Evolutionary conservation across 2,329 filamentous ascomycete genomes (phyloP).

Genomic region (Rugonectria rugulosa): DNA sequence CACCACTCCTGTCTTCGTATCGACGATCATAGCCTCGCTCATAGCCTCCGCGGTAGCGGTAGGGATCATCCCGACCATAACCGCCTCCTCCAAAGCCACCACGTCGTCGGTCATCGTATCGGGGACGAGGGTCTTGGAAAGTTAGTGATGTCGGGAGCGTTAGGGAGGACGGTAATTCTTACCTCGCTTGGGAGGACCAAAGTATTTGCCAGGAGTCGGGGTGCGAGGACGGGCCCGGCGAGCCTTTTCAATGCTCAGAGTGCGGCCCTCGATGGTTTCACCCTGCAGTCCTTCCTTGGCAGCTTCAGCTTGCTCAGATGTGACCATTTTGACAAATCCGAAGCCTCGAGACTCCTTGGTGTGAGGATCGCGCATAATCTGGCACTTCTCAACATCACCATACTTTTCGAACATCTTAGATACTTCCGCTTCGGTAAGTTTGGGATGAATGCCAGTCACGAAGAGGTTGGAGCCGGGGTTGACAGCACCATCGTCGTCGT

Average conservation of each 20-base stretch:
- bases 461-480: slow-evolving; percentile 99
- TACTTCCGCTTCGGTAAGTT: slow-evolving; percentile 87
- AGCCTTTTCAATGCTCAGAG: slow-evolving; percentile 98
- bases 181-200: slow-evolving; percentile 97
- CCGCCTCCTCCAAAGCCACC: slow-evolving; percentile 62
- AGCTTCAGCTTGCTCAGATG: slow-evolving; percentile 92
- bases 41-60: slow-evolving; percentile 61
- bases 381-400: slow-evolving; percentile 97
- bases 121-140: slow-evolving; percentile 48
- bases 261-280: slow-evolving; percentile 93
- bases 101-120: slow-evolving; percentile 69
- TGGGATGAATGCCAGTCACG: slow-evolving; percentile 96
- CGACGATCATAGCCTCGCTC: slow-evolving; percentile 53
- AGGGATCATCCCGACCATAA: slow-evolving; percentile 63
- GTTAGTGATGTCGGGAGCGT: slow-evolving; percentile 18
- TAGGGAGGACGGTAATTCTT: slow-evolving; percentile 47
- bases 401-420: slow-evolving; percentile 98
- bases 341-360: slow-evolving; percentile 99
- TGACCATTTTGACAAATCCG: slow-evolving; percentile 99
- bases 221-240: slow-evolving; percentile 93
- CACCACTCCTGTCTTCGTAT: slow-evolving; percentile 56
- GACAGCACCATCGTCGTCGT: slow-evolving; percentile 79
- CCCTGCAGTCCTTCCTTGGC: slow-evolving; percentile 96
- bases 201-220: slow-evolving; percentile 98
- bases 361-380: slow-evolving; percentile 99